Evolutionary conservation across 75 land plant genomes (phyloP).

Genomic region (Selaginella moellendorffii): DNA sequence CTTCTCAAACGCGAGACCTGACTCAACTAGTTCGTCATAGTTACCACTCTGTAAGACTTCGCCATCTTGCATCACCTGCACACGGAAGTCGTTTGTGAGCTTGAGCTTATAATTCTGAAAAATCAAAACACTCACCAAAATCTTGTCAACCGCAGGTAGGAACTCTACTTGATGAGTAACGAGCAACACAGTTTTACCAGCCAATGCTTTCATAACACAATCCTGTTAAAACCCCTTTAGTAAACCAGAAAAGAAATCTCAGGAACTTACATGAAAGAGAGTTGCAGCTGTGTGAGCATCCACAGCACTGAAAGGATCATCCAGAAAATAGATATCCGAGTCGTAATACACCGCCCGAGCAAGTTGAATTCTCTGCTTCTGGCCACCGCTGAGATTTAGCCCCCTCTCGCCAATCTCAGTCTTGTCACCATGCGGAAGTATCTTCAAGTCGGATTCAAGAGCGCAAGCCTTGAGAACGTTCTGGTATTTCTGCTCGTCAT

Average conservation of each 20-base stretch:
- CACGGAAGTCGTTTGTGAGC: too few relatives aligned
- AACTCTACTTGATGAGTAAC: conserved; percentile 10
- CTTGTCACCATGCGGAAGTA: background rate
- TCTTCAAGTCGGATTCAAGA: background rate
- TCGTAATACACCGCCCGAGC: conserved; percentile 2
- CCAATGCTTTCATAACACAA: conserved; percentile 1
- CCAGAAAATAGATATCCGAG: conserved; percentile 7
- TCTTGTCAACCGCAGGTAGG: conserved; percentile 4
- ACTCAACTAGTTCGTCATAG: background rate
- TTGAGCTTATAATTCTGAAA: too few relatives aligned
- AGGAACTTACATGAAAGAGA: background rate
- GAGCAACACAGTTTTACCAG: conserved; percentile 3
- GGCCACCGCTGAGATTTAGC: conserved; percentile 1
- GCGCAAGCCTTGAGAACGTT: background rate
- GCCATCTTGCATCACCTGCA: conserved; percentile 4
- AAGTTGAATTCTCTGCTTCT: conserved; percentile 8
- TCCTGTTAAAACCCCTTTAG: background rate
- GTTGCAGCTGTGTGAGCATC: conserved; percentile 8
- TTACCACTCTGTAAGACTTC: background rate
- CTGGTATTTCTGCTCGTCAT: background rate
- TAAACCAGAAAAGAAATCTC: background rate
- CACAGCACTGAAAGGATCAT: conserved; percentile 10
- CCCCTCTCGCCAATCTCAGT: conserved; percentile 8
- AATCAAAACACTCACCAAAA: too few relatives aligned
- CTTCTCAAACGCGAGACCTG: conserved; percentile 8